A percentile compares a stretch with the other conserved stretches of the same genome.
These are phyloP conservation scores for Protomyces macrosporus DNA, from an alignment of 1,139 yeast genomes.

Conservation along the genomic window DNA sequence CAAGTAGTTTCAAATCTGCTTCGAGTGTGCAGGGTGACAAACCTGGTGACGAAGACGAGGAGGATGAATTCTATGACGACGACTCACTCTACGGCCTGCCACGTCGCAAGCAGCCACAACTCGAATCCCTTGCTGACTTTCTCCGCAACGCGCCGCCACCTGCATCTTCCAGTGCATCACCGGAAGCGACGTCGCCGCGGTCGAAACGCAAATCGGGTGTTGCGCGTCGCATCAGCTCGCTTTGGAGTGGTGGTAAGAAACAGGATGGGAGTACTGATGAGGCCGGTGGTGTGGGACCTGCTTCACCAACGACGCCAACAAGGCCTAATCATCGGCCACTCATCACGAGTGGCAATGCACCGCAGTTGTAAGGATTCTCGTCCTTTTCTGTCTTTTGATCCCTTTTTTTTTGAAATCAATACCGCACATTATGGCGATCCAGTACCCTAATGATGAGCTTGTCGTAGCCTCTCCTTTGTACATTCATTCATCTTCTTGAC, in stretches of 20 bases:
- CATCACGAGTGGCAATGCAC: background rate
- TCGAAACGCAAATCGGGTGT: background rate
- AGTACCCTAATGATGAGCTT: no score
- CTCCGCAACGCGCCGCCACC: slow-evolving; percentile 10
- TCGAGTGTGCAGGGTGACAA: background rate
- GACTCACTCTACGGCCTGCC: slow-evolving; percentile 12
- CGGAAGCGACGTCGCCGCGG: background rate
- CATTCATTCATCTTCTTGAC: no score
- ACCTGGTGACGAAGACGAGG: slow-evolving; percentile 2
- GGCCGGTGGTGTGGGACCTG: background rate
- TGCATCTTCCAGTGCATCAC: background rate
- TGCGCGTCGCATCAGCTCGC: background rate
- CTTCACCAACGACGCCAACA: background rate
- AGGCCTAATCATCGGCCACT: background rate
- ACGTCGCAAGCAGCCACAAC: slow-evolving; percentile 9
- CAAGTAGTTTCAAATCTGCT: background rate
- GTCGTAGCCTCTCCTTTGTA: no score
- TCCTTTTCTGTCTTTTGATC: background rate
- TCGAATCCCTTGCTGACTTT: slow-evolving; percentile 21
- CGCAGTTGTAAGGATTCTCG: background rate
- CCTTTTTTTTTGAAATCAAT: background rate
- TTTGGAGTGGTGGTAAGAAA: background rate
- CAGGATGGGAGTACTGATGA: background rate
- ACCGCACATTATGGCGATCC: no score
- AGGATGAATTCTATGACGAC: slow-evolving; percentile 7